Evolutionary conservation across 257 asterid genomes (phyloP), one percentile per base, ranked within the genome.

Genomic region (Penstemon barbatus): DNA sequence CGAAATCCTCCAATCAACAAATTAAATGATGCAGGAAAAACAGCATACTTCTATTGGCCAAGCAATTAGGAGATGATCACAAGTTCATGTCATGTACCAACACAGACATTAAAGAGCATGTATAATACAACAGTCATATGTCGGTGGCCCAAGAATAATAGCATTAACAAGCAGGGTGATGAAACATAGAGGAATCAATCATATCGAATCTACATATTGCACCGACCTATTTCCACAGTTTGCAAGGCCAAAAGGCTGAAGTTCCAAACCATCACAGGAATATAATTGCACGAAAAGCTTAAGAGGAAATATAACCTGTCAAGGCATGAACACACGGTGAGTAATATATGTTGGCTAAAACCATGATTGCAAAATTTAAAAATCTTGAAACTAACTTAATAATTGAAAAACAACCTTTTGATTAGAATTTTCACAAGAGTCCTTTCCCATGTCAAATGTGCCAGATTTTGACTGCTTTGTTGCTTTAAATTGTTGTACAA

Each of bases 151-250:
- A 65, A 46, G 19, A 49, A 63, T 57, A 62, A 43, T 11, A 48
- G 50, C 72, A 66, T 52, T 13, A 46, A 42, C 48, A 43, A 70
- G 56, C 63, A 70, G 8, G 70, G 52, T 9, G 59, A 53, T 43
- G 68, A 55, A 61, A 60, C 37, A 33, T 51, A 44, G 57, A 58
- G 44, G 54, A 49, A 36, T 43, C 45, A 56, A 70, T 54, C 42
- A 58, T 49, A 64, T 40, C 5, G 42, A 60, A 71, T 58, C 38
- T 65, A 48, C 63, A 53, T 57, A 39, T 13, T 15, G 13, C 41
- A 76, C 75, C 52, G 50, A 84, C 89, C 89, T 84, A 64, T 81
- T 84, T 79, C 89, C 89, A 58, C 86, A 81, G 69, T 84, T 84
- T 39, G 66, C 70, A 69, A 84, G 86, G 71, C 89, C 86, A 84